These are phyloP conservation scores for Apiosordaria backusii DNA, from an alignment of 495 filamentous ascomycete genomes.

Conservation along the genomic window DNA sequence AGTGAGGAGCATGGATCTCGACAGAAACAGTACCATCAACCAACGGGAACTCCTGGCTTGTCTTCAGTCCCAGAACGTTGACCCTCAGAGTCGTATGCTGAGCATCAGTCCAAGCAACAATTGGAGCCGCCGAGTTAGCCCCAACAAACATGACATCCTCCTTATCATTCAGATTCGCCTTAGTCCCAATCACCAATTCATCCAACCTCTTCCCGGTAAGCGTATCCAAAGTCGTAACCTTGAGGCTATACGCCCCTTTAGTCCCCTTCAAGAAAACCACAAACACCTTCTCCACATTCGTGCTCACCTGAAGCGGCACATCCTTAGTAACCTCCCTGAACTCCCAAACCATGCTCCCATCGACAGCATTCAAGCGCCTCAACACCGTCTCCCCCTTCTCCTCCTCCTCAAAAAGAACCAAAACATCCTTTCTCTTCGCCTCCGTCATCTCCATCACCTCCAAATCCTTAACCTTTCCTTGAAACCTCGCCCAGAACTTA, in stretches of 20 bases:
- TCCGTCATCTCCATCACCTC: slow-evolving; percentile 74
- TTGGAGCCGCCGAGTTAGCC: slow-evolving; percentile 74
- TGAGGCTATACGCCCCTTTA: slow-evolving; percentile 64
- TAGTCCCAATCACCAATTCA: slow-evolving; percentile 64
- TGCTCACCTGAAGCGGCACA: slow-evolving; percentile 72
- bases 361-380: slow-evolving; percentile 64
- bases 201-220: slow-evolving; percentile 63
- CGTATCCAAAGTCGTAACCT: slow-evolving; percentile 67
- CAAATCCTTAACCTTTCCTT: slow-evolving; percentile 64
- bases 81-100: slow-evolving; percentile 64
- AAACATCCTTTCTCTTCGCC: slow-evolving; percentile 59
- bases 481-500: slow-evolving; percentile 64
- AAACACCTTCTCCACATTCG: slow-evolving; percentile 68
- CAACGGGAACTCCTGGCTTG: slow-evolving; percentile 48
- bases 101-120: slow-evolving; percentile 80
- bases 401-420: slow-evolving; percentile 62
- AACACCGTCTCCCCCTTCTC: slow-evolving; percentile 51
- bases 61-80: slow-evolving; percentile 76
- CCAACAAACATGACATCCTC: slow-evolving; percentile 77
- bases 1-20: slow-evolving; percentile 67
- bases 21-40: slow-evolving; percentile 63
- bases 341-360: slow-evolving; percentile 77
- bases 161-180: slow-evolving; percentile 62
- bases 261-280: slow-evolving; percentile 72
- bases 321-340: slow-evolving; percentile 64